phyloP scores from a whole-genome alignment of 306 rosid genomes.

The Vigna radiata region DNA sequence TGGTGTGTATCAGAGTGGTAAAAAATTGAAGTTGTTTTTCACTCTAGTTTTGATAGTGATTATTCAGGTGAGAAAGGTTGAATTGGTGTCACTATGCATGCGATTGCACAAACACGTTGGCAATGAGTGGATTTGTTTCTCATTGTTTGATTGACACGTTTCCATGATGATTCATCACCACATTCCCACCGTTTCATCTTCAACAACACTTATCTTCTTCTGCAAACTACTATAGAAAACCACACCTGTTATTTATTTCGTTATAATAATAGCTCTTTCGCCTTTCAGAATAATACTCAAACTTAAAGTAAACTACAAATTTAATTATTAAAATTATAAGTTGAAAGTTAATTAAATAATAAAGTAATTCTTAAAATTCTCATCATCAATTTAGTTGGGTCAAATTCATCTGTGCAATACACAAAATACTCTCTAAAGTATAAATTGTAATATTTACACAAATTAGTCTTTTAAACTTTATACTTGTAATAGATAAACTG shows the following conservation, averaged over 20 bases:
- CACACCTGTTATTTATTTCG: not conserved
- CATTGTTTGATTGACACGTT: slow-evolving; percentile 45
- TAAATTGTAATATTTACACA: no score
- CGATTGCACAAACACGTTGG: slow-evolving; percentile 45
- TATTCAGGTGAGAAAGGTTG: not conserved
- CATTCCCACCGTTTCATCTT: slow-evolving; percentile 8
- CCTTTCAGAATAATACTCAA: no score
- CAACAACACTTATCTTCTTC: not conserved
- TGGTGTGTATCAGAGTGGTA: not conserved
- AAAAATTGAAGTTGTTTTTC: not conserved
- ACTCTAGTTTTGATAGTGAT: slow-evolving; percentile 21
- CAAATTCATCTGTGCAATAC: no score
- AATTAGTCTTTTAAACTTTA: no score
- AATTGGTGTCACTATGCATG: slow-evolving; percentile 55
- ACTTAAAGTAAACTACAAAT: no score
- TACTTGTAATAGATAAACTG: no score
- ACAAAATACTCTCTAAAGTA: no score
- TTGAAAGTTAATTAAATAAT: no score
- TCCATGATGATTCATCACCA: slow-evolving; percentile 13
- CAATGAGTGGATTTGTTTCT: slow-evolving; percentile 14
- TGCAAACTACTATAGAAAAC: not conserved
- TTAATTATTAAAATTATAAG: no score
- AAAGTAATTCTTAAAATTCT: no score
- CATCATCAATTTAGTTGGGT: no score
- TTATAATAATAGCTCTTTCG: not conserved